Evolutionary conservation across 2,329 filamentous ascomycete genomes (phyloP).

Genomic region (Colletotrichum truncatum): DNA sequence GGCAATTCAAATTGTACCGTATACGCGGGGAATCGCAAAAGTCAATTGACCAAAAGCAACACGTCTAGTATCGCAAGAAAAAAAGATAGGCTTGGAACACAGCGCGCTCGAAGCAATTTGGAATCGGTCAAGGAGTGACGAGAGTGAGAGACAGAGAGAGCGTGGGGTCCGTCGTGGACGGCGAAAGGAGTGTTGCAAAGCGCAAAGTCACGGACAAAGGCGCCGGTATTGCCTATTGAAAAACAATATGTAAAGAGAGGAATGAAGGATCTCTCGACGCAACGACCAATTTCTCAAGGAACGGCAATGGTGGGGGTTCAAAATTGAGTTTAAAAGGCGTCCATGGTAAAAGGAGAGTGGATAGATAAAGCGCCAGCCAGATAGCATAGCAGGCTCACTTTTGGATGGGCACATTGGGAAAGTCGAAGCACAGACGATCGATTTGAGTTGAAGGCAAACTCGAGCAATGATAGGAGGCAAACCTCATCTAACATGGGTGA

Average conservation of each 20-base stretch:
- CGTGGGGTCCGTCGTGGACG: background rate
- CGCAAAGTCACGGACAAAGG: conserved; percentile 3
- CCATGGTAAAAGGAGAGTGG: conserved; percentile 15
- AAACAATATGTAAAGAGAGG: background rate
- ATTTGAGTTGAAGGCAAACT: conserved; percentile 10
- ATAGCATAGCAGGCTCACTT: background rate
- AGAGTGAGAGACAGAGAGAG: conserved; percentile 8
- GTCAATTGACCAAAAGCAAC: background rate
- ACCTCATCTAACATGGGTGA: conserved; percentile 15
- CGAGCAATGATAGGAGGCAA: conserved; percentile 23
- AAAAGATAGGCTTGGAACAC: background rate
- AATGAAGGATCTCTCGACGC: background rate
- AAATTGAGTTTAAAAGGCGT: conserved; percentile 9
- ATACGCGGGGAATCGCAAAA: background rate
- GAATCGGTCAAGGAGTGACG: conserved; percentile 15
- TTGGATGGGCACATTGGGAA: background rate
- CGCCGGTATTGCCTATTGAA: background rate
- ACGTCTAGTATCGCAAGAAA: conserved; percentile 19
- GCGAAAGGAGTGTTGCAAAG: background rate
- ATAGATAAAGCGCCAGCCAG: background rate
- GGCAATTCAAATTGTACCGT: background rate
- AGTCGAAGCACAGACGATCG: conserved; percentile 9
- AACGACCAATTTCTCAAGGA: background rate
- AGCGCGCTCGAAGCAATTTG: background rate
- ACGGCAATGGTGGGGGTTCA: conserved; percentile 17